Evolutionary conservation across 768 basidiomycete genomes (phyloP).

Genomic region (Lentinus brumalis): DNA sequence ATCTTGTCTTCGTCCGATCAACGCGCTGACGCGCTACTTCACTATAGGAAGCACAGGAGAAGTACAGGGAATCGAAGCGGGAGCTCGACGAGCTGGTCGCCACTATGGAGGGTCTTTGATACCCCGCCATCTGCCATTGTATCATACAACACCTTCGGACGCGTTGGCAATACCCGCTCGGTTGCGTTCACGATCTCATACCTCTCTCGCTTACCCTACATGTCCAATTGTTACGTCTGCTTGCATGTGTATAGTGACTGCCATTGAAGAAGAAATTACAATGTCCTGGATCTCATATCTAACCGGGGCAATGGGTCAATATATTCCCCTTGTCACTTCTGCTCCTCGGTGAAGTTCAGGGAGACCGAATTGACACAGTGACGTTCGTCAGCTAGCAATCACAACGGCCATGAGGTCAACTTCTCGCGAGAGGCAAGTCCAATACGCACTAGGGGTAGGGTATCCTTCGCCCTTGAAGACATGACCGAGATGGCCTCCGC

Average conservation of each 20-base stretch:
- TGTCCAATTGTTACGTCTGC: conserved; percentile 11
- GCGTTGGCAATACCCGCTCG: background rate
- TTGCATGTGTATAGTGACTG: conserved; percentile 16
- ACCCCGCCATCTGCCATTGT: conserved; percentile 7
- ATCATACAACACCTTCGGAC: conserved; percentile 12
- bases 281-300: background rate
- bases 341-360: conserved; percentile 67
- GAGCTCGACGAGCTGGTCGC: conserved; percentile 84
- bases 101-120: conserved; percentile 60
- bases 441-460: conserved; percentile 65
- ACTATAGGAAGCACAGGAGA: conserved; percentile 64
- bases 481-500: conserved; percentile 93
- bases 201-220: conserved; percentile 12
- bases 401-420: background rate
- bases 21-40: conserved; percentile 10
- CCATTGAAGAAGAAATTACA: conserved; percentile 2
- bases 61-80: conserved; percentile 70
- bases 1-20: background rate
- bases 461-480: conserved; percentile 94
- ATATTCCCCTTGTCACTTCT: background rate
- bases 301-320: background rate
- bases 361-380: conserved; percentile 92
- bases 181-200: conserved; percentile 14
- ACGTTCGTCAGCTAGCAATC: conserved; percentile 68
- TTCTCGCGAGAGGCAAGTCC: background rate